Evolutionary conservation across 257 asterid species (phyloP).

Genomic region (Buddleja alternifolia): DNA sequence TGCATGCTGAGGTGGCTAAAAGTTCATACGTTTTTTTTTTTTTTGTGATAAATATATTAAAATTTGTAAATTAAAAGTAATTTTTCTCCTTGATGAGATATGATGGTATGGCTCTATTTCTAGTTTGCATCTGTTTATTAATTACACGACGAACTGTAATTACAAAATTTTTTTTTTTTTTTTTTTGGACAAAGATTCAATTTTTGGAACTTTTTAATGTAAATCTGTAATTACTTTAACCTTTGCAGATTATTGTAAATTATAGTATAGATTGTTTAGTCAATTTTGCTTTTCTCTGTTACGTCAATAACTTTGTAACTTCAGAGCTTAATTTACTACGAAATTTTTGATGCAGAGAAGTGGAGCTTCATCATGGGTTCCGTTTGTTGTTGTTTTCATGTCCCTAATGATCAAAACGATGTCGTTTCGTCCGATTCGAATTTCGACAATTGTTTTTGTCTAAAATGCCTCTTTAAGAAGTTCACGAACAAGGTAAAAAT

Average conservation of each 20-base stretch:
- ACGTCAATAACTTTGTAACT: not conserved
- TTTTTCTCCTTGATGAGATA: not conserved
- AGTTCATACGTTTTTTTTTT: not conserved
- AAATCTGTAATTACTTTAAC: not conserved
- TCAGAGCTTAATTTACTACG: not conserved
- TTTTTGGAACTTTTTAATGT: not conserved
- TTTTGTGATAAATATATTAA: not conserved
- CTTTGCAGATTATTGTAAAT: too few relatives aligned
- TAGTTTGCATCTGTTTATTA: not conserved
- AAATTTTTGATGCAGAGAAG: conserved; percentile 18
- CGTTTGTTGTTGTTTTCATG: conserved; percentile 46
- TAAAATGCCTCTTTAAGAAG: conserved; percentile 38
- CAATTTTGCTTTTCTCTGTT: not conserved
- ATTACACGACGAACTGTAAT: not conserved
- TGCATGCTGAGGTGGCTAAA: not conserved
- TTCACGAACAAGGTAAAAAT: conserved; percentile 45
- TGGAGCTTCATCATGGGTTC: conserved; percentile 50
- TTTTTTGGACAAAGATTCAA: not conserved
- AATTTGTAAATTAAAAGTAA: too few relatives aligned
- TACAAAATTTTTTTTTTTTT: too few relatives aligned
- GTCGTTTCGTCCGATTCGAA: conserved; percentile 22
- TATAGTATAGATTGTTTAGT: too few relatives aligned
- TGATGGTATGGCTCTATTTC: not conserved
- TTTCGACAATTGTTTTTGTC: conserved; percentile 27
- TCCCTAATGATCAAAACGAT: conserved; percentile 20